Base-by-base conservation (phyloP, 2,329 filamentous ascomycete species). In the Fusarium siculi region DNA sequence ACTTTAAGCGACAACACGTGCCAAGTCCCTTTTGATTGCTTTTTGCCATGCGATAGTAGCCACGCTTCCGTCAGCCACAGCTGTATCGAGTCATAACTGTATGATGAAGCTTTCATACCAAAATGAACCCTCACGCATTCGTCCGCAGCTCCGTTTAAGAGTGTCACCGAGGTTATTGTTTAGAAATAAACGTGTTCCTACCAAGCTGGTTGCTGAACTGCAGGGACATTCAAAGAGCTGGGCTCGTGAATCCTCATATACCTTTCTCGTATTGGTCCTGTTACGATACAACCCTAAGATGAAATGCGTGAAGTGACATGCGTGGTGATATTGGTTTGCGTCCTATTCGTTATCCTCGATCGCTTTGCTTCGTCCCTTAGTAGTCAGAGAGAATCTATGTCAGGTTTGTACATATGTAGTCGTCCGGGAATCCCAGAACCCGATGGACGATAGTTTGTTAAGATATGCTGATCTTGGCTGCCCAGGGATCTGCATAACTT, bases 1-100 rank as follows among this genome's bases (percentile, higher is more conserved):
- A 77, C 73, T 67, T 72, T 77, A 70, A 73, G 66, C 71, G 69
- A 76, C 65, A 44, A 73, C 76, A 78, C 76, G 76, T 77, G 76
- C 72, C 63, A 74, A 70, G 71, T 73, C 69, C 64, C 70, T 64
- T 64, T 54, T 44, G 57, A 36, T 77, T 73, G 61, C 70, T 68
- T 74, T 74, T 69, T 73, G 63, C 65, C 53, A 63, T 72, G 68
- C 66, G 49, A 61, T 67, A 64, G 52, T 46, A 62, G 56, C 63
- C 59, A 64, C 64, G 61, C 74, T 63, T 66, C 72, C 37, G 55
- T 43, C 72, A 76, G 73, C 76, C 68, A 76, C 65, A 66, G 65
- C 63, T 73, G 53, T 63, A 56, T 61, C 65, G 62, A 68, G 73
- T 73, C 68, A 67, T 66, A 61, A 53, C 21, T 67, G 46, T 42